Evolutionary conservation across 108 stramenopile species (phyloP).

Genomic region (Skeletonema grethae): DNA sequence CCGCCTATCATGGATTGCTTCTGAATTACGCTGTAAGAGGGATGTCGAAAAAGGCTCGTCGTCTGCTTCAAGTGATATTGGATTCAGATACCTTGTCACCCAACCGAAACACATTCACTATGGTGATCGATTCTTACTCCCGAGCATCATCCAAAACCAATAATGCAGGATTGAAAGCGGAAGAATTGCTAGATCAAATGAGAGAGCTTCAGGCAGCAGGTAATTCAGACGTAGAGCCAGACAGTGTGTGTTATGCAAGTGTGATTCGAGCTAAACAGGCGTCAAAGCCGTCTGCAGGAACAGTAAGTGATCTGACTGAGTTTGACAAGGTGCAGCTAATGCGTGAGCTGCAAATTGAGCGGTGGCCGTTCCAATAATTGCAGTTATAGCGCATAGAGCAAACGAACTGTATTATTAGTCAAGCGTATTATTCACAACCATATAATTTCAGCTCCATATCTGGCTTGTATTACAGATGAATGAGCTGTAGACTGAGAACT

Average conservation of each 20-base stretch:
- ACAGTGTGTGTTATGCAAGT: conserved; percentile 35
- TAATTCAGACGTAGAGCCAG: conserved; percentile 39
- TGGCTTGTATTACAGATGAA: too few relatives aligned
- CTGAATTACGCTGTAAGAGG: conserved; percentile 44
- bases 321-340: conserved; percentile 35
- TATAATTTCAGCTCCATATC: too few relatives aligned
- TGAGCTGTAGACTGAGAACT: too few relatives aligned
- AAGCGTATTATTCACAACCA: too few relatives aligned
- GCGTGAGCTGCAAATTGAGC: conserved; percentile 37
- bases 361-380: conserved; percentile 34
- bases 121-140: conserved; percentile 58
- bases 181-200: conserved; percentile 42
- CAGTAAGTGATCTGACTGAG: conserved; percentile 11
- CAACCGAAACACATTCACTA: conserved; percentile 57
- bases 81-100: conserved; percentile 25
- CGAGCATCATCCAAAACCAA: conserved; percentile 11
- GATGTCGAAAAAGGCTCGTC: conserved; percentile 33
- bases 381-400: too few relatives aligned
- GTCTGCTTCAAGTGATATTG: conserved; percentile 36
- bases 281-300: not conserved
- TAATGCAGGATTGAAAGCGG: conserved; percentile 32
- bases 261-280: conserved; percentile 34
- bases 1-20: conserved; percentile 42
- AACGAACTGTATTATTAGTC: too few relatives aligned
- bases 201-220: conserved; percentile 48